Conservation (phyloP, 768 basidiomycete species). For the Auriscalpium vulgare region DNA sequence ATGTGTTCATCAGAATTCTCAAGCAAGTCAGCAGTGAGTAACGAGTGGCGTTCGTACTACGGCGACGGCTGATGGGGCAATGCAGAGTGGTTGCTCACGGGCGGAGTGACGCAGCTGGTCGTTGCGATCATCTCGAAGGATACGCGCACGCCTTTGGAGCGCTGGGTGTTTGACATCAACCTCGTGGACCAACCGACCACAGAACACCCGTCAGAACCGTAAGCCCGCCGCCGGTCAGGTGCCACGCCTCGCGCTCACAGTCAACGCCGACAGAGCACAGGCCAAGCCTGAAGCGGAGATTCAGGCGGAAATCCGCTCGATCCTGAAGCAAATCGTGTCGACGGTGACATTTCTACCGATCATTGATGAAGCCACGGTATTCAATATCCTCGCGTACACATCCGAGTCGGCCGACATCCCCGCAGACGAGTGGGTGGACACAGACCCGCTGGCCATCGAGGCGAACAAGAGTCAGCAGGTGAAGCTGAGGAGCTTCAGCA, state of each 20-base stretch:
- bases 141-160: slow-evolving; percentile 81
- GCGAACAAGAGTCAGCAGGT: slow-evolving; percentile 90
- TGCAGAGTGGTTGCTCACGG: slow-evolving; percentile 88
- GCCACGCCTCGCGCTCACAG: neutral
- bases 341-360: slow-evolving; percentile 95
- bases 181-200: slow-evolving; percentile 59
- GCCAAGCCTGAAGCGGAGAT: slow-evolving; percentile 82
- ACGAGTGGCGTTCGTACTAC: neutral
- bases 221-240: slow-evolving; percentile 21
- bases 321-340: slow-evolving; percentile 96
- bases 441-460: slow-evolving; percentile 87
- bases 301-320: slow-evolving; percentile 94
- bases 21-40: slow-evolving; percentile 84
- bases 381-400: slow-evolving; percentile 97
- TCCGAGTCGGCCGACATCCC: slow-evolving; percentile 88
- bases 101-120: slow-evolving; percentile 89
- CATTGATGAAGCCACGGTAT: slow-evolving; percentile 90
- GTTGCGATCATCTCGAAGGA: slow-evolving; percentile 96
- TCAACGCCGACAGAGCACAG: slow-evolving; percentile 31
- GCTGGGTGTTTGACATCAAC: slow-evolving; percentile 98
- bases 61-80: slow-evolving; percentile 1
- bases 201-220: slow-evolving; percentile 36
- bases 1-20: slow-evolving; percentile 55
- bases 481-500: slow-evolving; percentile 93
- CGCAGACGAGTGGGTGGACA: slow-evolving; percentile 92